Percentiles rank a stretch among this genome's conserved stretches.
Evolutionary conservation across 2,329 filamentous ascomycete genomes (phyloP).

Genomic region (Grosmannia serpens): DNA sequence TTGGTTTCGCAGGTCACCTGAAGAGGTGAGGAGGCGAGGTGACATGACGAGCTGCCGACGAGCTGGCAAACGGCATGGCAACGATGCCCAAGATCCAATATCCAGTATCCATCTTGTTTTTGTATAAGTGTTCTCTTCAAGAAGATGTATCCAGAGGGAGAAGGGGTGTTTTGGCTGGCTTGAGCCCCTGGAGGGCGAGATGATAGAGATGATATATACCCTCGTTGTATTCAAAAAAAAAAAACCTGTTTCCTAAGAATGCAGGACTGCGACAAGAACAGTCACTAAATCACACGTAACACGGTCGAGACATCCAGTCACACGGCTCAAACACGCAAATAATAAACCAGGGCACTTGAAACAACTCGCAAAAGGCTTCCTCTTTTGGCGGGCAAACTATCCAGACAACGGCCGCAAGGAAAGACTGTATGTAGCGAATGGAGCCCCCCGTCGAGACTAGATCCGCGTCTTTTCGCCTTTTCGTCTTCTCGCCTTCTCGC

Average conservation of each 20-base stretch:
- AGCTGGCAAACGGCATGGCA: not conserved
- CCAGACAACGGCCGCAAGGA: not conserved
- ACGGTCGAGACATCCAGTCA: not conserved
- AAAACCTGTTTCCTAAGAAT: not conserved
- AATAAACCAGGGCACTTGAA: not conserved
- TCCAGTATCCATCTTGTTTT: not conserved
- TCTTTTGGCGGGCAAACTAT: not conserved
- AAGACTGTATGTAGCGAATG: not conserved
- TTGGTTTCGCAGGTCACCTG: constrained; percentile 23
- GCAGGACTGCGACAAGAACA: not conserved
- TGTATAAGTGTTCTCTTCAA: not conserved
- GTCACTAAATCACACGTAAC: not conserved
- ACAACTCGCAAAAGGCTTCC: not conserved
- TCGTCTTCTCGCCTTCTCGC: too few relatives aligned
- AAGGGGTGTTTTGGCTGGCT: not conserved
- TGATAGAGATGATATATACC: not conserved
- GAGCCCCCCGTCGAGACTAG: not conserved
- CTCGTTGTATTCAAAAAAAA: not conserved
- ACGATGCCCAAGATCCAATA: not conserved
- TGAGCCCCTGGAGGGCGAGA: not conserved
- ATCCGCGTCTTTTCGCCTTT: not conserved
- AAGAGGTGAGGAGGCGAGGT: constrained; percentile 4
- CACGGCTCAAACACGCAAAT: not conserved
- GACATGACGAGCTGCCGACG: not conserved
- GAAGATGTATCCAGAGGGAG: not conserved